These are phyloP conservation scores for Backusella luteola DNA, from an alignment of 192 early-diverging fungal genomes.

Conservation along the genomic window DNA sequence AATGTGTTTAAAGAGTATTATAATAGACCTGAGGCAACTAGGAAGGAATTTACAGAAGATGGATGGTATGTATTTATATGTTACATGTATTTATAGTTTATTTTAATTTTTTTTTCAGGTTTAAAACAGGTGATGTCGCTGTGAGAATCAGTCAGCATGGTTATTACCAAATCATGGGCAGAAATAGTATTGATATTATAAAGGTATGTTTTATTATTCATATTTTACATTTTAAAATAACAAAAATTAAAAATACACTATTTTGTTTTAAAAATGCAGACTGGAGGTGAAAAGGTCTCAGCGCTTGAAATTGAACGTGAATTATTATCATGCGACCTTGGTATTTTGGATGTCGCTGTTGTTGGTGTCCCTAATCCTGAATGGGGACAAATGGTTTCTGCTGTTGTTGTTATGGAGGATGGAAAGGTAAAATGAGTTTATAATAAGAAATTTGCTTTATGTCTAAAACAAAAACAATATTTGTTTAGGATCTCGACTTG, in stretches of 20 bases:
- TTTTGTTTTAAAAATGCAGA: constrained; percentile 22
- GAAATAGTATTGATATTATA: constrained; percentile 81
- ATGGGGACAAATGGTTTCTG: constrained; percentile 78
- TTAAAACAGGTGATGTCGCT: constrained; percentile 80
- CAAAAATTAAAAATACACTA: neutral
- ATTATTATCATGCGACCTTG: constrained; percentile 55
- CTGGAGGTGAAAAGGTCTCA: constrained; percentile 84
- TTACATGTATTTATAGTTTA: constrained; percentile 1
- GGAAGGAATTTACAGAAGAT: constrained; percentile 66
- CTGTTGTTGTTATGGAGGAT: constrained; percentile 53
- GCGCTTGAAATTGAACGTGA: constrained; percentile 85
- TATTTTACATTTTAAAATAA: neutral
- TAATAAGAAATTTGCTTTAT: neutral
- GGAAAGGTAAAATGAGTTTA: constrained; percentile 14
- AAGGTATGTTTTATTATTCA: constrained; percentile 46
- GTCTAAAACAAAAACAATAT: neutral
- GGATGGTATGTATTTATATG: constrained; percentile 55
- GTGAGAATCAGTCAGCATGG: constrained; percentile 49
- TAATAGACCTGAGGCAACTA: constrained; percentile 68
- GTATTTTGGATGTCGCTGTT: constrained; percentile 67
- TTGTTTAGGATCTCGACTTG: constrained; percentile 18
- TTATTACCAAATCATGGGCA: constrained; percentile 73
- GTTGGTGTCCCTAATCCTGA: constrained; percentile 70
- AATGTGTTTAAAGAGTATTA: constrained; percentile 81
- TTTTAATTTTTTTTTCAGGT: constrained; percentile 35